Percentiles rank a stretch among this genome's conserved stretches.
These are phyloP conservation scores for Catunica adiposa DNA, from an alignment of 2,329 filamentous ascomycete genomes.

Conservation along the genomic window DNA sequence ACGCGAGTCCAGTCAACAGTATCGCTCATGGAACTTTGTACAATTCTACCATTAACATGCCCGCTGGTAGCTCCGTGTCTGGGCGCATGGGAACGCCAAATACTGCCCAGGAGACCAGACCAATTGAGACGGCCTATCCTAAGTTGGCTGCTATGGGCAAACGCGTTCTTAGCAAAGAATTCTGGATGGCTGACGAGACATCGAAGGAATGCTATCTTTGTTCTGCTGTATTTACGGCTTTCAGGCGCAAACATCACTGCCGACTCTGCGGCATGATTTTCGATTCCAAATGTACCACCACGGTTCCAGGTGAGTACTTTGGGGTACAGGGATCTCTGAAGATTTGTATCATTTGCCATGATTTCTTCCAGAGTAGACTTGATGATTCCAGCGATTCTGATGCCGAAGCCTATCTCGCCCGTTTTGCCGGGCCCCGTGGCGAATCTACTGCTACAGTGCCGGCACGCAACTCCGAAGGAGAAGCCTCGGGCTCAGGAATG, in stretches of 20 bases:
- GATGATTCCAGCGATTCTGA: constrained; percentile 66
- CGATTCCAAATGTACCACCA: constrained; percentile 84
- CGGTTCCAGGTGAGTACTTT: constrained; percentile 77
- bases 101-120: constrained; percentile 42
- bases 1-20: constrained; percentile 36
- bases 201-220: constrained; percentile 95
- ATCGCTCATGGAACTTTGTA: constrained; percentile 42
- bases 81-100: constrained; percentile 42
- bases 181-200: constrained; percentile 98
- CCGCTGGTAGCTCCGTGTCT: constrained; percentile 35
- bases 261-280: constrained; percentile 96
- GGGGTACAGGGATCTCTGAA: constrained; percentile 70
- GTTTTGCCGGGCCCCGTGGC: constrained; percentile 9
- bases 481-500: constrained; percentile 1
- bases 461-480: constrained; percentile 6
- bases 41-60: constrained; percentile 34
- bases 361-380: constrained; percentile 66
- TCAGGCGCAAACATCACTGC: constrained; percentile 92
- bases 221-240: constrained; percentile 77
- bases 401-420: constrained; percentile 51
- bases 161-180: constrained; percentile 82
- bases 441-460: constrained; percentile 8
- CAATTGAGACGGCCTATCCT: constrained; percentile 40
- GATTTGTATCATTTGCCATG: constrained; percentile 84
- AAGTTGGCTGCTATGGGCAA: constrained; percentile 59